phyloP scores from a whole-genome alignment of 495 filamentous ascomycete species.

The Hyaloscypha finlandica region DNA sequence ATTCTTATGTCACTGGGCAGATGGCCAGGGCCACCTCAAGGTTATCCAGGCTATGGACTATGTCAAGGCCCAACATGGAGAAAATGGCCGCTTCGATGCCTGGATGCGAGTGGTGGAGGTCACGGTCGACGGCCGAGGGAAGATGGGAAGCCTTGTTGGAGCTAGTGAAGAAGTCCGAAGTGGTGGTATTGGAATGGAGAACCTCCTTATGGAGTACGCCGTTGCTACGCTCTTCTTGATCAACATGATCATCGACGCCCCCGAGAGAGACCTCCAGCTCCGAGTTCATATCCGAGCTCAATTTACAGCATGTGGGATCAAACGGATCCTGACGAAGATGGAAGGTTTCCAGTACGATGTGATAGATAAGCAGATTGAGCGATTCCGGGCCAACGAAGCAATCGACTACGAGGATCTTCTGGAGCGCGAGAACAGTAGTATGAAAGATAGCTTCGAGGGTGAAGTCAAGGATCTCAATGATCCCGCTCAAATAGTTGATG shows the following conservation, averaged over 20 bases:
- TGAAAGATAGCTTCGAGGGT: conserved; percentile 86
- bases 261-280: conserved; percentile 84
- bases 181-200: conserved; percentile 98
- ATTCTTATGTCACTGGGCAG: conserved; percentile 94
- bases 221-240: conserved; percentile 92
- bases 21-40: conserved; percentile 91
- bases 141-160: conserved; percentile 97
- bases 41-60: conserved; percentile 92
- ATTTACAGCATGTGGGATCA: conserved; percentile 94
- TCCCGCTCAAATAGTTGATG: conserved; percentile 88
- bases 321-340: conserved; percentile 94
- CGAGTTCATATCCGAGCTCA: conserved; percentile 94
- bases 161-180: conserved; percentile 96
- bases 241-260: conserved; percentile 95
- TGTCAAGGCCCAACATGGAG: conserved; percentile 84
- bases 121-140: conserved; percentile 92
- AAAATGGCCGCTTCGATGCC: conserved; percentile 95
- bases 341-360: conserved; percentile 97
- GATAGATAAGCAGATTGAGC: conserved; percentile 97
- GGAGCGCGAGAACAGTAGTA: conserved; percentile 85
- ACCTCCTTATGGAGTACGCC: conserved; percentile 97
- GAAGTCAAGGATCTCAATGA: conserved; percentile 95
- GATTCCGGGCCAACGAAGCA: conserved; percentile 89
- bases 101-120: conserved; percentile 99
- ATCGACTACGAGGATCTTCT: conserved; percentile 98